phyloP scores from a whole-genome alignment of 768 basidiomycete genomes.

The Tulasnella sp. region DNA sequence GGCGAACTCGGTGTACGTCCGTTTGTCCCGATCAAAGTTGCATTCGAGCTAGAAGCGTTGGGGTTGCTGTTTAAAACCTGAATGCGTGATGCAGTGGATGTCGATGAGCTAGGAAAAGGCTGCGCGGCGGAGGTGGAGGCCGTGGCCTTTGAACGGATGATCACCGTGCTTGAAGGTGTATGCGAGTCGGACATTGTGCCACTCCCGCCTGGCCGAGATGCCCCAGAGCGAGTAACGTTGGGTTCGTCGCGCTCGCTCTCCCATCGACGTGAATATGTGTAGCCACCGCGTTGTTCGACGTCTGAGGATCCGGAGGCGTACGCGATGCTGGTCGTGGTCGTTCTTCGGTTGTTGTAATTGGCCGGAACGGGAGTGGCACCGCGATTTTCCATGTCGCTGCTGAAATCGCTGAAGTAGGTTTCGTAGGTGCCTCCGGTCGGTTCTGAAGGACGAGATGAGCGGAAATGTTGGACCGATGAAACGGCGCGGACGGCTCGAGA shows the following conservation, averaged over 20 bases:
- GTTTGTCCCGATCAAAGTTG: neutral
- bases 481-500: neutral
- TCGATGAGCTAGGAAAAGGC: neutral
- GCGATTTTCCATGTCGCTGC: neutral
- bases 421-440: neutral
- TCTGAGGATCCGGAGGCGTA: neutral
- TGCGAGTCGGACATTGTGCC: slow-evolving; percentile 5
- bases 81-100: neutral
- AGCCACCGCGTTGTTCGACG: neutral
- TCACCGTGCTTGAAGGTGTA: neutral
- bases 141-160: neutral
- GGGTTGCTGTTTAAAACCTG: too few relatives aligned
- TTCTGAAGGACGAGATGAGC: neutral
- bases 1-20: neutral
- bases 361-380: neutral
- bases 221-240: neutral
- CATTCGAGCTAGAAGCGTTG: neutral
- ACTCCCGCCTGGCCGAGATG: slow-evolving; percentile 2
- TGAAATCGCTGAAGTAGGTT: slow-evolving; percentile 5
- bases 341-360: neutral
- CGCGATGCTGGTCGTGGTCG: neutral
- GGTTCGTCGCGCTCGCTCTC: slow-evolving; percentile 9
- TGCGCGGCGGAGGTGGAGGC: neutral
- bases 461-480: neutral
- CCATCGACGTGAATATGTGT: neutral